phyloP scores from a whole-genome alignment of 176 grass and related monocot genomes.

The Oryza officinalis region DNA sequence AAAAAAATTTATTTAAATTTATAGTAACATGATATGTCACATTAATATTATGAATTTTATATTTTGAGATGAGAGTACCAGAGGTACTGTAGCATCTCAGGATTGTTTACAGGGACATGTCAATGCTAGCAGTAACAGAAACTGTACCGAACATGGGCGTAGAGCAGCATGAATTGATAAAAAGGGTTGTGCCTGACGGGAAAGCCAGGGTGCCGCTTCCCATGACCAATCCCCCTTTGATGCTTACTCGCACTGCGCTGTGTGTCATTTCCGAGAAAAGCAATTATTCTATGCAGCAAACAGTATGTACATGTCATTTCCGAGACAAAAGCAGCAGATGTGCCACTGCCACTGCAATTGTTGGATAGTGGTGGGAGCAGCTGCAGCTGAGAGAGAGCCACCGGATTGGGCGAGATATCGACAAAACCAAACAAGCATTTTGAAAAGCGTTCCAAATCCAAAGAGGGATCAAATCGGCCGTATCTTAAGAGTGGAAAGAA shows the following conservation, averaged over 20 bases:
- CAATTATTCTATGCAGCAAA: constrained; percentile 76
- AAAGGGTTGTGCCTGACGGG: constrained; percentile 33
- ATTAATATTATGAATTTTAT: no score
- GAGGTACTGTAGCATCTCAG: background rate
- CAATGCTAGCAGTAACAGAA: background rate
- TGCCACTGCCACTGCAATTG: constrained; percentile 34
- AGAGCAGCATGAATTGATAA: background rate
- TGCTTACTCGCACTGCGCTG: constrained; percentile 45
- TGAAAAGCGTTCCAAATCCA: constrained; percentile 38
- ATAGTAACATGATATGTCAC: no score
- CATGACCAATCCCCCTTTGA: constrained; percentile 42
- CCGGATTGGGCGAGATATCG: constrained; percentile 19
- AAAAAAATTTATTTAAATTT: no score
- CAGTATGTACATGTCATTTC: constrained; percentile 74
- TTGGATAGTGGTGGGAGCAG: constrained; percentile 2
- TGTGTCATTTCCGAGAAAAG: constrained; percentile 88
- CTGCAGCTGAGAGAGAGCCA: constrained; percentile 17
- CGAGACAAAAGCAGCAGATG: constrained; percentile 76
- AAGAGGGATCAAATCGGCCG: constrained; percentile 30
- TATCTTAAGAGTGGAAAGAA: constrained; percentile 51
- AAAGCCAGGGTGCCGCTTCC: constrained; percentile 27
- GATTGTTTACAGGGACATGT: background rate
- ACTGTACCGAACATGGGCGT: background rate
- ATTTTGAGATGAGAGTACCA: no score
- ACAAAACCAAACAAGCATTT: constrained; percentile 30